Evolutionary conservation across 164 flowering plant species (phyloP).

Genomic region (Macadamia integrifolia): DNA sequence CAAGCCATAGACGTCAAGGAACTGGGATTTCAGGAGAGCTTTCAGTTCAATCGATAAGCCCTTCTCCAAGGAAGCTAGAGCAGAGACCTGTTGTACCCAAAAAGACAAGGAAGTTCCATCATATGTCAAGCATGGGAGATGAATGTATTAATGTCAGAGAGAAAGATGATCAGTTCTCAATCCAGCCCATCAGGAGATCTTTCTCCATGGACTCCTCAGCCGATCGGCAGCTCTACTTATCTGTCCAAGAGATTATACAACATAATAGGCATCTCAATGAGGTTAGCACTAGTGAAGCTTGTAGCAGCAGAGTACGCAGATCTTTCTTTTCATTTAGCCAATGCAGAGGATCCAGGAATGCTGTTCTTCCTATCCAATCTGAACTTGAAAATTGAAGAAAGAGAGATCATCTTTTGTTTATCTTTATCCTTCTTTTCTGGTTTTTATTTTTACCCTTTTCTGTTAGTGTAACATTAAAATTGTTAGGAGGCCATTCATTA

Average conservation of each 20-base stretch:
- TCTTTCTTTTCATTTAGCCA: slow-evolving; percentile 73
- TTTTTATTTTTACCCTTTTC: not conserved
- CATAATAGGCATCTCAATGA: slow-evolving; percentile 33
- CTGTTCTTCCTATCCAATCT: slow-evolving; percentile 55
- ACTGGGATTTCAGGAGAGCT: slow-evolving; percentile 20
- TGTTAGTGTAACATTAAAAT: not conserved
- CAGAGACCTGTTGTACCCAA: slow-evolving; percentile 19
- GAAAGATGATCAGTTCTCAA: slow-evolving; percentile 46
- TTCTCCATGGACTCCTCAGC: slow-evolving; percentile 84
- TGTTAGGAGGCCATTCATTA: not conserved
- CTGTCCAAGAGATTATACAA: slow-evolving; percentile 55
- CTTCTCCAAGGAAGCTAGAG: slow-evolving; percentile 36
- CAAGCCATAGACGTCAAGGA: slow-evolving; percentile 19
- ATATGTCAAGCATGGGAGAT: slow-evolving; percentile 72
- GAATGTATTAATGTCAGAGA: slow-evolving; percentile 65
- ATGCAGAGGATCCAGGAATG: slow-evolving; percentile 55
- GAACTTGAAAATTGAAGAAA: slow-evolving; percentile 24
- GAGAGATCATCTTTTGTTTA: not conserved
- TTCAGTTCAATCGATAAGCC: slow-evolving; percentile 19
- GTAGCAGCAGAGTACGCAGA: slow-evolving; percentile 44
- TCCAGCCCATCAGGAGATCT: slow-evolving; percentile 79
- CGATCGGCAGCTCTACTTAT: slow-evolving; percentile 54
- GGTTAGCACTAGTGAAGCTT: slow-evolving; percentile 36
- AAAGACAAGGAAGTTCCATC: slow-evolving; percentile 34
- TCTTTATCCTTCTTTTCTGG: not conserved